Evolutionary conservation across 1,284 basidiomycete species (phyloP).

Genomic region (Sanghuangporus baumii): DNA sequence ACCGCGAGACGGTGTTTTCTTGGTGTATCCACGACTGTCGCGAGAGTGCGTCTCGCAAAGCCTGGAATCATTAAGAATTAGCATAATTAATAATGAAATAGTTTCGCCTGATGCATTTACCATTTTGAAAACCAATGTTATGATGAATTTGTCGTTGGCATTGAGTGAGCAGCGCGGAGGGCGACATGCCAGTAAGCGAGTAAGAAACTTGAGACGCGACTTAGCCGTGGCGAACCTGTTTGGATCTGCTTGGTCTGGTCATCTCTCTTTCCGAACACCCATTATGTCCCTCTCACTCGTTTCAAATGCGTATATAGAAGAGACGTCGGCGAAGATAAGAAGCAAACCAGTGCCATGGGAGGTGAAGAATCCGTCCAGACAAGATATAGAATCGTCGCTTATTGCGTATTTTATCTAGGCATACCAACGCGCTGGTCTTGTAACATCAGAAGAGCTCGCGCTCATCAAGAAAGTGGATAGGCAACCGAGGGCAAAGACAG

Average conservation of each 20-base stretch:
- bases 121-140: slow-evolving; percentile 5
- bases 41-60: slow-evolving; percentile 9
- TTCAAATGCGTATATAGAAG: slow-evolving; percentile 84
- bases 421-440: slow-evolving; percentile 91
- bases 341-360: slow-evolving; percentile 95
- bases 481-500: slow-evolving; percentile 68
- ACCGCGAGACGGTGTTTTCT: slow-evolving; percentile 19
- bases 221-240: slow-evolving; percentile 5
- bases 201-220: slow-evolving; percentile 14
- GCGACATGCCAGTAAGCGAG: slow-evolving; percentile 1
- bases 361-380: slow-evolving; percentile 39
- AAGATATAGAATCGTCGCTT: neutral
- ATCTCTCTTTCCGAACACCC: neutral
- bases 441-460: slow-evolving; percentile 85
- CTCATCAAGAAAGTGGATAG: slow-evolving; percentile 88
- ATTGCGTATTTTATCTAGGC: slow-evolving; percentile 43
- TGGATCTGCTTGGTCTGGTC: neutral
- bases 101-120: neutral
- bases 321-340: slow-evolving; percentile 82
- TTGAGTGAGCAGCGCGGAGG: slow-evolving; percentile 17
- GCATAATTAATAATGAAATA: neutral
- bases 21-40: slow-evolving; percentile 14
- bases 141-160: slow-evolving; percentile 12
- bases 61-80: neutral
- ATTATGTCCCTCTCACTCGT: slow-evolving; percentile 78